phyloP scores from a whole-genome alignment of 441 rosid species.

The Raphanus hybrid region DNA sequence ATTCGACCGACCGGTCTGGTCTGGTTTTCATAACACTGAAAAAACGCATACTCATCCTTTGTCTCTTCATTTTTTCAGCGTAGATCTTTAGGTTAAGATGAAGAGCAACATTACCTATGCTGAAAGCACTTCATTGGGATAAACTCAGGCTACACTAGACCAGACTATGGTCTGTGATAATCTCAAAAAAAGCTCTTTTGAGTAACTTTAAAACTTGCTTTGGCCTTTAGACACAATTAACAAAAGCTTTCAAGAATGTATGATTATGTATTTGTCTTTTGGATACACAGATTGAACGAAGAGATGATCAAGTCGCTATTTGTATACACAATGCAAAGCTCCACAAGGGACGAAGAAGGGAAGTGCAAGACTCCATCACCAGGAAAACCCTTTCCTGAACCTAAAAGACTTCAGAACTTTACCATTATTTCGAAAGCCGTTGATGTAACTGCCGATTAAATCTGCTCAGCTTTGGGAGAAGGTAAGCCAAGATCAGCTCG shows the following conservation, averaged over 20 bases:
- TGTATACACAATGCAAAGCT: slow-evolving; percentile 66
- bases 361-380: slow-evolving; percentile 91
- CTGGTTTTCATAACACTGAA: too few species aligned
- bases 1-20: too few species aligned
- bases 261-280: slow-evolving; percentile 28
- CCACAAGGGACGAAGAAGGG: slow-evolving; percentile 66
- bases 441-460: slow-evolving; percentile 73
- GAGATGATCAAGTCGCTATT: slow-evolving; percentile 97
- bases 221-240: background rate
- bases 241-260: background rate
- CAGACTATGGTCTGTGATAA: too few species aligned
- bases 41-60: too few species aligned
- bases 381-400: slow-evolving; percentile 86
- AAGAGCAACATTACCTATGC: too few species aligned
- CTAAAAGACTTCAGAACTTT: slow-evolving; percentile 87
- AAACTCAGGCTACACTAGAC: too few species aligned
- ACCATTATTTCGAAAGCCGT: slow-evolving; percentile 89
- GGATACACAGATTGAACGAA: slow-evolving; percentile 75
- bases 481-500: slow-evolving; percentile 48
- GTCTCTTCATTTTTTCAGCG: too few species aligned
- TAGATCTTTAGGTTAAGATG: too few species aligned
- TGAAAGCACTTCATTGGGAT: too few species aligned
- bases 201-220: slow-evolving; percentile 36
- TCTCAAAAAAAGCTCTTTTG: too few species aligned
- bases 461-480: slow-evolving; percentile 66